Conservation (phyloP, 805 yeast genomes). For the Saccharomycodes ludwigii region DNA sequence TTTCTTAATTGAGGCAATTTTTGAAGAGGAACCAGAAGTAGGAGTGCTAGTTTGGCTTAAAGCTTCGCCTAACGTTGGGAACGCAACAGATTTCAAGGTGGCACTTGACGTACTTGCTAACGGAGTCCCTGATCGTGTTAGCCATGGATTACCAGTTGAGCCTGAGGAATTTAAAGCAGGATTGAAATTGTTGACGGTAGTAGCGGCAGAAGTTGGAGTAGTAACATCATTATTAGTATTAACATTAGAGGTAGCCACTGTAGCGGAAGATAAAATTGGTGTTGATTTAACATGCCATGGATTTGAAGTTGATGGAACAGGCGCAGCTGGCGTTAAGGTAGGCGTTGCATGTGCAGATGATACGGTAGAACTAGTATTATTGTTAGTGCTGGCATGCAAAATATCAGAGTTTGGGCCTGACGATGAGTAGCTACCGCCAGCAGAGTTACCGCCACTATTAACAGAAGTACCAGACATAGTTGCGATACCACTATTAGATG, state of each 20-base stretch:
- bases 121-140: not conserved
- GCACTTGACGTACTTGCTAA: not conserved
- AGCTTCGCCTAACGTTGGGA: conserved; percentile 2
- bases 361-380: too few relatives aligned
- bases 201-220: conserved; percentile 1
- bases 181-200: not conserved
- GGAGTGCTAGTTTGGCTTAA: conserved; percentile 1
- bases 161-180: not conserved
- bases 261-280: not conserved
- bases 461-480: conserved; percentile 29
- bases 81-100: not conserved
- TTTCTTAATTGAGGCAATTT: not conserved
- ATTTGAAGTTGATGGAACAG: conserved; percentile 6
- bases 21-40: conserved; percentile 1
- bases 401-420: conserved; percentile 3
- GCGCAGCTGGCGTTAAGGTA: conserved; percentile 4
- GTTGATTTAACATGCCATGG: not conserved
- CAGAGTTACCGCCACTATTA: conserved; percentile 20
- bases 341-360: conserved; percentile 1
- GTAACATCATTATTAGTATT: too few relatives aligned
- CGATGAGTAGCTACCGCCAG: too few relatives aligned
- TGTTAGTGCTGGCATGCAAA: conserved; percentile 1
- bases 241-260: not conserved
- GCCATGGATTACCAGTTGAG: conserved; percentile 3
- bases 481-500: conserved; percentile 41